Evolutionary conservation across 2,329 filamentous ascomycete genomes (phyloP), one percentile per base, ranked within the genome.

Genomic region (Acrodontium crateriforme): DNA sequence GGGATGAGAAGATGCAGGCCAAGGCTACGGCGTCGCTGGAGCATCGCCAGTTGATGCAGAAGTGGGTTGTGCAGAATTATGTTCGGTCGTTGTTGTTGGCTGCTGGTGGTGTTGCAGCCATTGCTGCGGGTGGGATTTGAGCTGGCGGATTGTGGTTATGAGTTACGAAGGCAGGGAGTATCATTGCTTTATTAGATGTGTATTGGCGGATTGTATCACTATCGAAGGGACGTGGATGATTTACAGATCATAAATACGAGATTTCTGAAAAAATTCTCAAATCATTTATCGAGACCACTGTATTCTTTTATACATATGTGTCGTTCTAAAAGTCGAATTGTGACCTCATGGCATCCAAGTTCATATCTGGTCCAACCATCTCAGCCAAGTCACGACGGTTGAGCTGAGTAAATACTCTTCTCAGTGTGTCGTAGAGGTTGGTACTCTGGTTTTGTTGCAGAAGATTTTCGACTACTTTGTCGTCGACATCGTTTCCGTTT

Each of bases 361-460:
- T 83, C 62, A 98, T 87, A 15, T 85, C 87, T 1, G 76, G 72
- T 9, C 85, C 76, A 5, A 94, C 89, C 60, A 75, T 70, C 52
- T 95, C 85, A 3, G 79, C 78, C 49, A 98, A 53, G 56, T 98
- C 89, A 31, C 83, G 65, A 32, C 89, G 63, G 2, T 79, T 79
- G 89, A 98, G 95, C 60, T 92, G 83, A 7, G 76, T 85, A 56
- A 98, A 95, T n/a, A 95, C 89, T 35, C 91, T 67, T 37, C 87
- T 64, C 37, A 98, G 61, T 9, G 91, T 98, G 54, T 98, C 91
- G 55, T 93, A 93, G 34, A 98, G 62, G 47, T 94, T 98, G 27
- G 85, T 94, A 62, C 83, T 93, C 52, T 91, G 76, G 58, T 98
- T 98, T 63, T 95, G 87, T 28, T 78, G 78, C 30, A 91, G 78